phyloP scores from a whole-genome alignment of 1,139 yeast genomes.

The Saccharomyces pastorianus region DNA sequence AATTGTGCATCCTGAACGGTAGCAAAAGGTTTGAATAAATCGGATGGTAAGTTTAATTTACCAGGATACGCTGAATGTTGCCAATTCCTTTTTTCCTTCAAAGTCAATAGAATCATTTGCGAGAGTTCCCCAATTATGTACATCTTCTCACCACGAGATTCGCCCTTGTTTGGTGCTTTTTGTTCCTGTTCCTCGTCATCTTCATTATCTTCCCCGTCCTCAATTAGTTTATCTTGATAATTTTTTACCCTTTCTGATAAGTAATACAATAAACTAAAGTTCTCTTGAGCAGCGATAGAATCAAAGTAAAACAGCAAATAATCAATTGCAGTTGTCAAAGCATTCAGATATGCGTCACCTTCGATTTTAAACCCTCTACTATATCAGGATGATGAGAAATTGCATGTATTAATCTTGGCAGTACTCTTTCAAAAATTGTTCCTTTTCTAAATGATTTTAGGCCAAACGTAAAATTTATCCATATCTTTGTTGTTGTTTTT shows the following conservation, averaged over 20 bases:
- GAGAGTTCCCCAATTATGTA: conserved; percentile 68
- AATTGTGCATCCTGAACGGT: conserved; percentile 32
- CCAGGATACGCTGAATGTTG: conserved; percentile 76
- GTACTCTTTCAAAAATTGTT: conserved; percentile 51
- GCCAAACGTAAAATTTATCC: conserved; percentile 59
- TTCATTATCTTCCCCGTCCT: conserved; percentile 34
- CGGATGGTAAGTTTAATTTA: conserved; percentile 56
- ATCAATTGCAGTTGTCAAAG: conserved; percentile 46
- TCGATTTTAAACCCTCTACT: conserved; percentile 36
- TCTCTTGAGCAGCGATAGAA: conserved; percentile 55
- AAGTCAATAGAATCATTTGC: conserved; percentile 54
- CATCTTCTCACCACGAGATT: conserved; percentile 33
- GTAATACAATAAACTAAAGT: conserved; percentile 66
- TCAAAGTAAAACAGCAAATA: conserved; percentile 56
- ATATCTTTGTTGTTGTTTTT: conserved; percentile 48
- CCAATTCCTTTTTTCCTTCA: conserved; percentile 58
- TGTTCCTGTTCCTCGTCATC: conserved; percentile 9
- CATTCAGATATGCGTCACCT: conserved; percentile 32
- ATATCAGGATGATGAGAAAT: conserved; percentile 72
- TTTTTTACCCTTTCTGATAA: conserved; percentile 75
- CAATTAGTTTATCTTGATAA: conserved; percentile 48
- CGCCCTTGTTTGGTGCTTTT: conserved; percentile 6
- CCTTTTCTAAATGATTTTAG: conserved; percentile 37
- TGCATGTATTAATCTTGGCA: conserved; percentile 61
- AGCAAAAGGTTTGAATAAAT: conserved; percentile 52